Base-by-base conservation (phyloP, 2,329 filamentous ascomycete genomes). In the Colletotrichum eremochloae region DNA sequence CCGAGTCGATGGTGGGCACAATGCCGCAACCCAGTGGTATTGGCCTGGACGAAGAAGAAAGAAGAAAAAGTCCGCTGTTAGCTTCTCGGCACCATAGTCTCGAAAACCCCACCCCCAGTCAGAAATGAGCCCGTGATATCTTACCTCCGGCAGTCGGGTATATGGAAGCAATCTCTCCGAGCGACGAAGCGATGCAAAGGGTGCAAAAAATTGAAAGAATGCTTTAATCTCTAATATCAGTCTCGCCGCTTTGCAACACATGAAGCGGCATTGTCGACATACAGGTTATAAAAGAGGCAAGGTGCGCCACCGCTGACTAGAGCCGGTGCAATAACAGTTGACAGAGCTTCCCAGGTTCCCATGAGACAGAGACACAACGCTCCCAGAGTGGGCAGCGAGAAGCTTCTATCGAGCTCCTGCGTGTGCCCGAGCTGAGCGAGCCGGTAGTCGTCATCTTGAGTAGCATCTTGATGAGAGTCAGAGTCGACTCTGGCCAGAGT, bases 321-420 rank as follows among this genome's bases (percentile, higher is more conserved):
- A 1, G 84, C 85, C 4, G 80, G 80, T 2, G 83, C 81, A 14
- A 87, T 80, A 5, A 87, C 85, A 1, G 82, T 83, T 0, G 83
- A 83, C 3, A 86, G 76, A 1, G 85, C 85, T 67, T 87, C 86
- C 85, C 85, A 87, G 12, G 86, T 87, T 48, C 82, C 85, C 85
- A 87, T 87, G 56, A 87, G 77, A 57, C 84, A 86, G 9, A 86
- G 76, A 57, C 84, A 83, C 7, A 87, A 76, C 5, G 81, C 80
- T 18, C 81, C 81, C 1, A 87, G 78, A 0, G 85, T 84, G 75
- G 82, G 83, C 1, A 87, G 74, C 0, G 83, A 84, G 74, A 85
- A 85, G 24, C 71, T 66, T 20, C 75, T 70, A 33, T 74, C 62
- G 4, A 84, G 79, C 55, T 81, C 78, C 42, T 80, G 78, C 7